Base-by-base conservation (phyloP, 139 green algal genomes). In the Klebsormidium nitens region DNA sequence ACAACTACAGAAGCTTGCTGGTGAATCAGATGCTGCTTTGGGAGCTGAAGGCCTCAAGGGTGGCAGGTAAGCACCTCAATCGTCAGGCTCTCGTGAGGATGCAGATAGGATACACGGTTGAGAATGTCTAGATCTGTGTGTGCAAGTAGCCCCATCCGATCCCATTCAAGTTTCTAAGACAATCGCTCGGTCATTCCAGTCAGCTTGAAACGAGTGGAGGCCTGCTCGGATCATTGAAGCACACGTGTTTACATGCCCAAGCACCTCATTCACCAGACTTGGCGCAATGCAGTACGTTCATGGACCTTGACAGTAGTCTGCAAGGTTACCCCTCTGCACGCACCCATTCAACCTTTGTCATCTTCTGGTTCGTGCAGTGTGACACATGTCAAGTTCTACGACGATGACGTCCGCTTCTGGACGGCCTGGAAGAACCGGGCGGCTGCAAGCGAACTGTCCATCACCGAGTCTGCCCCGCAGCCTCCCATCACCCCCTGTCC, bases 381-480 rank as follows among this genome's bases (percentile, higher is more conserved):
- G 28, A 78, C 74, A 35, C 28, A 75, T n/a, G 63, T 78, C 0
- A 75, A 69, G 8, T 75, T 78, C 29, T 78, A 69, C 36, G 71
- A 78, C 36, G 71, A 78, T 14, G 71, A 78, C 52, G 52, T 75
- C n/a, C 71, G 71, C 23, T 75, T 48, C 3, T 78, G 71, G 71
- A 75, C 29, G 0, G 32, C 36, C n/a, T 74, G 64, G 44, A 35
- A 75, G 4, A 34, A 26, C 0, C 71, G 63, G 8, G 19, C 71
- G 35, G 63, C 63, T 28, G 36, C 67, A 11, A 19, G 28, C 19
- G 70, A 77, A 46, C n/a, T n/a, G n/a, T n/a, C n/a, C n/a, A n/a
- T n/a, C n/a, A n/a, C n/a, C n/a, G n/a, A n/a, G n/a, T n/a, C n/a
- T n/a, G 37, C 70, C 5, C 70, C 70, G 8, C 8, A 61, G 36